A percentile compares a stretch with the other conserved stretches of the same genome.
Conservation (phyloP, 2,329 filamentous ascomycete species). For the Cercospora sesami region DNA sequence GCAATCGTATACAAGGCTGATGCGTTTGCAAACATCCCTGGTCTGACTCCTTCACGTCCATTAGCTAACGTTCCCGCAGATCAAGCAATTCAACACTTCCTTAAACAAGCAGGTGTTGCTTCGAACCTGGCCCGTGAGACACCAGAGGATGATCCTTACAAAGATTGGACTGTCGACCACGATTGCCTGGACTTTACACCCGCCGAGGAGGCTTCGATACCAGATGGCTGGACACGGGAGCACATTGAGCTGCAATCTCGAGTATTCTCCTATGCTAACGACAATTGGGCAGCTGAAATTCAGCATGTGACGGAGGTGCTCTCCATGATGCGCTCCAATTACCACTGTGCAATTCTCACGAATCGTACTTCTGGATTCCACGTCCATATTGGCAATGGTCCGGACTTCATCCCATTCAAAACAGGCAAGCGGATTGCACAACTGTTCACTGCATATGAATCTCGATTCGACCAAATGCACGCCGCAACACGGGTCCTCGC, state of each 20-base stretch:
- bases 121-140: background rate
- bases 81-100: constrained; percentile 2
- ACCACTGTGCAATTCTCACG: constrained; percentile 6
- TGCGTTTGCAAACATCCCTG: constrained; percentile 4
- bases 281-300: constrained; percentile 7
- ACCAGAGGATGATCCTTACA: background rate
- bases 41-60: background rate
- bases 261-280: background rate
- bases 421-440: constrained; percentile 8
- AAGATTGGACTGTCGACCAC: background rate
- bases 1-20: constrained; percentile 6
- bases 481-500: constrained; percentile 1
- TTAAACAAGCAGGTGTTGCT: background rate
- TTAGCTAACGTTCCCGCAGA: background rate
- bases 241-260: constrained; percentile 6
- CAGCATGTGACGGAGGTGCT: constrained; percentile 6
- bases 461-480: constrained; percentile 9
- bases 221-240: background rate
- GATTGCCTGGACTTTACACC: background rate
- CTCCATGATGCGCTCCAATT: background rate
- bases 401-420: background rate
- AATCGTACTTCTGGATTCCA: constrained; percentile 7
- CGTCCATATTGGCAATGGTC: constrained; percentile 6
- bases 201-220: background rate
- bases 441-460: constrained; percentile 9